A percentile compares a stretch with the other conserved stretches of the same genome.
Conservation (phyloP, 495 filamentous ascomycete genomes). For the Poronia punctata region DNA sequence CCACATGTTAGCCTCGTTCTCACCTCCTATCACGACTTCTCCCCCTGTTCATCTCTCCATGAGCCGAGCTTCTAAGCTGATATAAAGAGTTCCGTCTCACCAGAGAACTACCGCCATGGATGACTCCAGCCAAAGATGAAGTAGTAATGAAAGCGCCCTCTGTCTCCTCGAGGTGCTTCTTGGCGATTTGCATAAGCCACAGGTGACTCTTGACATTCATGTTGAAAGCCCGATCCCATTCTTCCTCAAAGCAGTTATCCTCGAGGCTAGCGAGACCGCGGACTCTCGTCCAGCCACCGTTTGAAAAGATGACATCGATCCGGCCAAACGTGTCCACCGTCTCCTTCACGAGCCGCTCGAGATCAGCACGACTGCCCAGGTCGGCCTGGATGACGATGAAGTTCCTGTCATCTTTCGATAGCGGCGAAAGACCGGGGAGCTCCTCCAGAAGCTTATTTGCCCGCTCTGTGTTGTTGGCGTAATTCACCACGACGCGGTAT, state of each 20-base stretch:
- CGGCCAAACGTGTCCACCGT: slow-evolving; percentile 38
- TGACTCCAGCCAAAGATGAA: slow-evolving; percentile 47
- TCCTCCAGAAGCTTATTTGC: slow-evolving; percentile 39
- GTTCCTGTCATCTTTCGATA: slow-evolving; percentile 10
- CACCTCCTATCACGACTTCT: no score
- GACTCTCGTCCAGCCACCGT: slow-evolving; percentile 50
- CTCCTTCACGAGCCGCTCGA: slow-evolving; percentile 38
- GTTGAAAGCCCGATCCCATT: slow-evolving; percentile 51
- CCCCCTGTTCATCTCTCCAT: no score
- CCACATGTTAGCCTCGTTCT: background rate
- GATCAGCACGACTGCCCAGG: slow-evolving; percentile 34
- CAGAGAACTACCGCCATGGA: slow-evolving; percentile 42
- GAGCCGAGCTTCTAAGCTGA: no score
- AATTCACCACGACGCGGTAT: slow-evolving; percentile 48
- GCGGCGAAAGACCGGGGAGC: slow-evolving; percentile 23
- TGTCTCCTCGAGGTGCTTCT: slow-evolving; percentile 37
- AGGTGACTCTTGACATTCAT: slow-evolving; percentile 55
- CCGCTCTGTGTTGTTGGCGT: slow-evolving; percentile 36
- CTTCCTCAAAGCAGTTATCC: slow-evolving; percentile 47
- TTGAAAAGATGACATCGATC: slow-evolving; percentile 49
- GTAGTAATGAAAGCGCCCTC: slow-evolving; percentile 50
- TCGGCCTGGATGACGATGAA: slow-evolving; percentile 44
- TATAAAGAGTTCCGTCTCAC: slow-evolving; percentile 24
- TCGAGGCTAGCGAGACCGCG: slow-evolving; percentile 45
- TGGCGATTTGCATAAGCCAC: slow-evolving; percentile 46